phyloP scores from a whole-genome alignment of 139 green algal species.

The Astrephomene gubernaculifera region DNA sequence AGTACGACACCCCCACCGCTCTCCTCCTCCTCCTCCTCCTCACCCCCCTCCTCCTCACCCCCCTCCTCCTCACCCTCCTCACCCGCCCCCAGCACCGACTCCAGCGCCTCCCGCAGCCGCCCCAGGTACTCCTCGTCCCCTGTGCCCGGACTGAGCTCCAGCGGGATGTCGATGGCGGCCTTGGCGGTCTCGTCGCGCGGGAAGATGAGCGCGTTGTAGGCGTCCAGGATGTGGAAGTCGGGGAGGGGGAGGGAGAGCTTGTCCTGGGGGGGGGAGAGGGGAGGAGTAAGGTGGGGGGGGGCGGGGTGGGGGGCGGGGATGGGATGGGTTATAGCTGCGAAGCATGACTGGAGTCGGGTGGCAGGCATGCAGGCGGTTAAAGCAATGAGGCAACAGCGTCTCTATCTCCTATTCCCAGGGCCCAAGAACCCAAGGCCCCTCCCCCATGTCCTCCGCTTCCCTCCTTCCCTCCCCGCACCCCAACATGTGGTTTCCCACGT shows the following conservation, averaged over 20 bases:
- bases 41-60: too few relatives aligned
- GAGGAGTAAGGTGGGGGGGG: not conserved
- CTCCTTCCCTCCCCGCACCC: too few relatives aligned
- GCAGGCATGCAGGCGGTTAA: too few relatives aligned
- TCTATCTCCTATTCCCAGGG: too few relatives aligned
- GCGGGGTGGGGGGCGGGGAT: not conserved
- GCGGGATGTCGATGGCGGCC: slow-evolving; percentile 27
- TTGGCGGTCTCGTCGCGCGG: slow-evolving; percentile 21
- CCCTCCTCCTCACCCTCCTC: too few relatives aligned
- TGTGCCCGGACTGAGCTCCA: slow-evolving; percentile 29
- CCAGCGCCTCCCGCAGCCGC: slow-evolving; percentile 36
- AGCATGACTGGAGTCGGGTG: too few relatives aligned
- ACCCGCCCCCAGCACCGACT: too few relatives aligned
- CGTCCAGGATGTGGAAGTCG: slow-evolving; percentile 53
- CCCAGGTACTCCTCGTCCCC: slow-evolving; percentile 41
- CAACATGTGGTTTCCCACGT: too few relatives aligned
- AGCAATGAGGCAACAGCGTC: too few relatives aligned
- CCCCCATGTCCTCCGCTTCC: not conserved
- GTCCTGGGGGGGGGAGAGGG: slow-evolving; percentile 31
- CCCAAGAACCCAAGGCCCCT: too few relatives aligned
- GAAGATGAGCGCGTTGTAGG: slow-evolving; percentile 44
- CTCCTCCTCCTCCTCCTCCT: too few relatives aligned
- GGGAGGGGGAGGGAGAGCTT: slow-evolving; percentile 22
- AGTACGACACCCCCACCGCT: too few relatives aligned
- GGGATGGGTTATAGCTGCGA: not conserved